phyloP scores from a whole-genome alignment of 2,329 filamentous ascomycete genomes.

The Ceratocystis destructans region DNA sequence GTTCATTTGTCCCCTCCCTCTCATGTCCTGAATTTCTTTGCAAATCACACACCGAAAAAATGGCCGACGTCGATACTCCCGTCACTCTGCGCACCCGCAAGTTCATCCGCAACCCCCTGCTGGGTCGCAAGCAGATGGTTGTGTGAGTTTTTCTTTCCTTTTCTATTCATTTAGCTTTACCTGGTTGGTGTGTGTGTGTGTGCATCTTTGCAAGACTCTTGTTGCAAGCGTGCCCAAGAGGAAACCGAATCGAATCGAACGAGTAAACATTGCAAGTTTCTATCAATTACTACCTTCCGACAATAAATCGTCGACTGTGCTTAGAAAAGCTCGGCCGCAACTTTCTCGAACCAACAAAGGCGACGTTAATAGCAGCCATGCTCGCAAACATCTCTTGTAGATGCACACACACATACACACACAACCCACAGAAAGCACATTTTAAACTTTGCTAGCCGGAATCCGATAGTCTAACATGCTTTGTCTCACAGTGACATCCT shows the following conservation, averaged over 20 bases:
- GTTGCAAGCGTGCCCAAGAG: neutral
- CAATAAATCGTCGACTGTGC: neutral
- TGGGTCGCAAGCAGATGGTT: slow-evolving; percentile 99
- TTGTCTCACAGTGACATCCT: slow-evolving; percentile 71
- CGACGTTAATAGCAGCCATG: neutral
- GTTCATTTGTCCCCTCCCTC: slow-evolving; percentile 8
- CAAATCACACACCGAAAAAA: slow-evolving; percentile 44
- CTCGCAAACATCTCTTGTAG: neutral
- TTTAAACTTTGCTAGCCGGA: neutral
- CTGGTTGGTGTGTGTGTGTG: neutral
- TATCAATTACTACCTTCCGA: neutral
- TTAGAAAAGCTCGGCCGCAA: neutral
- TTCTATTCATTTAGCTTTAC: neutral
- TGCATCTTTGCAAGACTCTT: neutral
- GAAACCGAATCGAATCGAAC: neutral
- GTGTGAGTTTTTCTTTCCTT: slow-evolving; percentile 55
- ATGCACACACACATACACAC: neutral
- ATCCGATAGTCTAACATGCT: slow-evolving; percentile 20
- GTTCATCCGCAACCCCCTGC: slow-evolving; percentile 99
- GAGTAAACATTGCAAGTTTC: neutral
- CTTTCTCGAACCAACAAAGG: neutral
- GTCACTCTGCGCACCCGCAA: slow-evolving; percentile 95
- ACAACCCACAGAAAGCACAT: neutral
- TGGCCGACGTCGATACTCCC: slow-evolving; percentile 70
- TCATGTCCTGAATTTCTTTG: slow-evolving; percentile 10